Evolutionary conservation across 2,329 filamentous ascomycete species (phyloP).

Genomic region (Epichloe gansuensis): DNA sequence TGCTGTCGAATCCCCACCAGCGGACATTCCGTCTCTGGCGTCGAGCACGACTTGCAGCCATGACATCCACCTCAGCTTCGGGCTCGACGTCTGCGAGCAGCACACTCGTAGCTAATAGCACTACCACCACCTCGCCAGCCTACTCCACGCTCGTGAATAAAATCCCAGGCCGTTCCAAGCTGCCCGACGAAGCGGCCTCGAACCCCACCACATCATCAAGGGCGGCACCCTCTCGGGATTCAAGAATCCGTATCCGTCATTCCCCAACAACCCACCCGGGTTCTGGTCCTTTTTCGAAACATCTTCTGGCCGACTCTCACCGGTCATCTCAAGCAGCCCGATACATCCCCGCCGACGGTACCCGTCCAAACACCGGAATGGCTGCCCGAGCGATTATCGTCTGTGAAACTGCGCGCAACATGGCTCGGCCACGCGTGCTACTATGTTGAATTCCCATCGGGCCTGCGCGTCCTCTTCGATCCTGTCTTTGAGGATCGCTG

Average conservation of each 20-base stretch:
- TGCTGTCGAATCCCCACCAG: slow-evolving; percentile 1
- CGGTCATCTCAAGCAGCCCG: slow-evolving; percentile 34
- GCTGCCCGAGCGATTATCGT: slow-evolving; percentile 44
- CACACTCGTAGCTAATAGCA: too few species aligned
- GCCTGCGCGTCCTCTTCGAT: slow-evolving; percentile 70
- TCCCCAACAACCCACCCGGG: slow-evolving; percentile 11
- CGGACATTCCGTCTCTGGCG: slow-evolving; percentile 7
- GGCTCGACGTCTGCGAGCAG: slow-evolving; percentile 9
- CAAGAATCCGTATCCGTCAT: slow-evolving; percentile 40
- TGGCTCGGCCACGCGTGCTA: slow-evolving; percentile 96
- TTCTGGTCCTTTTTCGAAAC: slow-evolving; percentile 16
- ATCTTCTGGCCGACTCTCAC: slow-evolving; percentile 27
- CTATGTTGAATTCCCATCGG: slow-evolving; percentile 78
- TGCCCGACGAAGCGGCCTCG: slow-evolving; percentile 29
- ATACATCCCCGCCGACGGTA: slow-evolving; percentile 54
- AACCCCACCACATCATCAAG: slow-evolving; percentile 37
- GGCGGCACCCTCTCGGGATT: slow-evolving; percentile 31
- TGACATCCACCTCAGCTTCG: slow-evolving; percentile 13
- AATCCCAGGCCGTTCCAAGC: slow-evolving; percentile 20
- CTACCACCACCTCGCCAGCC: too few species aligned
- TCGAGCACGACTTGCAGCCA: neutral
- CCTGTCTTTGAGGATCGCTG: slow-evolving; percentile 87
- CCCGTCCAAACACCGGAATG: slow-evolving; percentile 56
- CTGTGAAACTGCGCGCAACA: slow-evolving; percentile 59
- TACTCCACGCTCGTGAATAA: slow-evolving; percentile 1